Percentiles rank a stretch among this genome's conserved stretches.
phyloP scores from a whole-genome alignment of 2,329 filamentous ascomycete genomes.

The Fusarium pseudoanthophilum region DNA sequence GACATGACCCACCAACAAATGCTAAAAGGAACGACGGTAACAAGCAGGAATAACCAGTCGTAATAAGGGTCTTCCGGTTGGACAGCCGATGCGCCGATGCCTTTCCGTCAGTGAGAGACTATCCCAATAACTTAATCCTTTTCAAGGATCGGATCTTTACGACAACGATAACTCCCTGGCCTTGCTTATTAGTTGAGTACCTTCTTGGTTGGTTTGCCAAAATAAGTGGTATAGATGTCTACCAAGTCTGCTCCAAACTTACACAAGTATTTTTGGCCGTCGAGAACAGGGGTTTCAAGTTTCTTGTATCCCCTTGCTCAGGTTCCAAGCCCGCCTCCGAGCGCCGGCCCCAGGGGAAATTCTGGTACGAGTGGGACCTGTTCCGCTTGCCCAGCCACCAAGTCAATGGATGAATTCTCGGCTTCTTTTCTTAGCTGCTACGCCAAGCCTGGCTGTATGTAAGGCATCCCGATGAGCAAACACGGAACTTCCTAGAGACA shows the following conservation, averaged over 20 bases:
- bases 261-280: not conserved
- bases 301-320: not conserved
- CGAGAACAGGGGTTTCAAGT: not conserved
- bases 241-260: not conserved
- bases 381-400: slow-evolving; percentile 16
- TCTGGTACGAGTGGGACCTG: slow-evolving; percentile 17
- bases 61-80: slow-evolving; percentile 43
- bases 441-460: slow-evolving; percentile 31
- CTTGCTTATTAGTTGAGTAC: not conserved
- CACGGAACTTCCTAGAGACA: slow-evolving; percentile 12
- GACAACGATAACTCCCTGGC: slow-evolving; percentile 12
- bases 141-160: slow-evolving; percentile 9
- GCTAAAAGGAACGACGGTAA: not conserved
- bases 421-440: slow-evolving; percentile 18
- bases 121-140: slow-evolving; percentile 1
- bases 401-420: slow-evolving; percentile 12
- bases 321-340: slow-evolving; percentile 11
- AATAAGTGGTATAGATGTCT: not conserved
- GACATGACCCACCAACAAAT: slow-evolving; percentile 1
- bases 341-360: slow-evolving; percentile 19
- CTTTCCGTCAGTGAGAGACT: slow-evolving; percentile 7
- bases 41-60: slow-evolving; percentile 24
- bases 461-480: slow-evolving; percentile 23
- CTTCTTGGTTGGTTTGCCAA: not conserved
- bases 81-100: slow-evolving; percentile 20